Conservation (phyloP, 139 green algal species). For the Tetradesmus obliquus region DNA sequence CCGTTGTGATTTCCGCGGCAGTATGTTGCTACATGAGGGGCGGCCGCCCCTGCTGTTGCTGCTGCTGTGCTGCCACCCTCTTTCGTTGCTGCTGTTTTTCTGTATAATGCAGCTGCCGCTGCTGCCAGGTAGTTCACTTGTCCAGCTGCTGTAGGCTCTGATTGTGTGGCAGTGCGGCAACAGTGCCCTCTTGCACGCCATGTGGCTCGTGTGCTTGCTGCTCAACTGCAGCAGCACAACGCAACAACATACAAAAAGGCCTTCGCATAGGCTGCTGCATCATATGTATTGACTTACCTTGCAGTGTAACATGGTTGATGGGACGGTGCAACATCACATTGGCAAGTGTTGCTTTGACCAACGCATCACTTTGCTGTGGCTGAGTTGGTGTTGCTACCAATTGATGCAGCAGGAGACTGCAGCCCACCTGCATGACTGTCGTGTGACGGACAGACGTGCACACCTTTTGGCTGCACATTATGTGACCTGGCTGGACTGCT, state of each 20-base stretch:
- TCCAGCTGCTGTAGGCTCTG: conserved; percentile 25
- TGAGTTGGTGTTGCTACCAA: too few species aligned
- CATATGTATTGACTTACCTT: too few species aligned
- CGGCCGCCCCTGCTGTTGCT: background rate
- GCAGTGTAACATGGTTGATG: too few species aligned
- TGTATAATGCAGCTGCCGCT: background rate
- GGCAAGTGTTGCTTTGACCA: too few species aligned
- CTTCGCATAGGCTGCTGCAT: too few species aligned
- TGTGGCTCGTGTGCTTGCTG: background rate
- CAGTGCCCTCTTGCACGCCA: background rate
- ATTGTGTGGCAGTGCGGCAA: background rate
- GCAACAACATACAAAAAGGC: background rate
- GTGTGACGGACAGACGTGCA: too few species aligned
- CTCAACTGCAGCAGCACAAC: background rate
- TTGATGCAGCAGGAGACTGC: background rate
- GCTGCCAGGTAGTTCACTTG: background rate
- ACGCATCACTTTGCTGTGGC: too few species aligned
- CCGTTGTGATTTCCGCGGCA: background rate
- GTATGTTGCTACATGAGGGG: background rate
- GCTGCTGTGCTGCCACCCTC: background rate
- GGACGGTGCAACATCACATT: too few species aligned
- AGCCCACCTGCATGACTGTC: background rate
- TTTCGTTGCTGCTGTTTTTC: background rate
- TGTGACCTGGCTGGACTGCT: too few species aligned
- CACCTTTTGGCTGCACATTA: too few species aligned